These are phyloP conservation scores for Cystobasidium tubakii DNA, from an alignment of 768 basidiomycete genomes.

Conservation along the genomic window DNA sequence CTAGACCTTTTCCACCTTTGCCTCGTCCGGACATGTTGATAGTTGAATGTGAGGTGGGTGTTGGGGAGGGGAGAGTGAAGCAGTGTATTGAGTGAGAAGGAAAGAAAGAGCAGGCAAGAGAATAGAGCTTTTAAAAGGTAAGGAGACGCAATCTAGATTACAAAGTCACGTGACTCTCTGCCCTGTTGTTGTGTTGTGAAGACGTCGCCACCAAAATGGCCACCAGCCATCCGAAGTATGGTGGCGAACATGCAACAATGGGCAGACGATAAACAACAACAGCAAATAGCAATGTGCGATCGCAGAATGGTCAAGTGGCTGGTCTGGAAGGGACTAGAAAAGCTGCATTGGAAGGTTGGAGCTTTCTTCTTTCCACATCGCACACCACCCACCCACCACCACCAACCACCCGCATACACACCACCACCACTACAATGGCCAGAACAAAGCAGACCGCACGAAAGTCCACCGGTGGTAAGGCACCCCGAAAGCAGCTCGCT, in stretches of 20 bases:
- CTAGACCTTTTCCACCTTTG: slow-evolving; percentile 60
- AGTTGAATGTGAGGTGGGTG: slow-evolving; percentile 2
- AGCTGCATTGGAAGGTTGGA: background rate
- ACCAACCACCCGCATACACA: slow-evolving; percentile 2
- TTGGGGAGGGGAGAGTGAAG: slow-evolving; percentile 9
- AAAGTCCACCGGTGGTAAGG: slow-evolving; percentile 78
- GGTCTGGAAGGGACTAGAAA: background rate
- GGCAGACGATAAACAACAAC: background rate
- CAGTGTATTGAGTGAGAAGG: background rate
- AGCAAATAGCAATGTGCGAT: background rate
- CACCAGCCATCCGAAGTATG: too few species aligned
- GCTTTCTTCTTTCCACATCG: background rate
- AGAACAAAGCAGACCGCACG: slow-evolving; percentile 54
- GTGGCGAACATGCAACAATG: too few species aligned
- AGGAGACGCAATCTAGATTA: too few species aligned
- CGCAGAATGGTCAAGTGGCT: background rate
- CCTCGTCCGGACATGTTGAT: slow-evolving; percentile 89
- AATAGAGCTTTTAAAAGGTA: background rate
- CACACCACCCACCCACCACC: slow-evolving; percentile 1
- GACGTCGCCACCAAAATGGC: too few species aligned
- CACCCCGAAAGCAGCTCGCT: slow-evolving; percentile 84
- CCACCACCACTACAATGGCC: slow-evolving; percentile 38
- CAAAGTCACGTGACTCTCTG: background rate
- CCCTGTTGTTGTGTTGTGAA: background rate
- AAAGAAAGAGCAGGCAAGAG: background rate